Evolutionary conservation across 768 basidiomycete species (phyloP), one percentile per base, ranked within the genome.

Genomic region (Ramaria sp.): DNA sequence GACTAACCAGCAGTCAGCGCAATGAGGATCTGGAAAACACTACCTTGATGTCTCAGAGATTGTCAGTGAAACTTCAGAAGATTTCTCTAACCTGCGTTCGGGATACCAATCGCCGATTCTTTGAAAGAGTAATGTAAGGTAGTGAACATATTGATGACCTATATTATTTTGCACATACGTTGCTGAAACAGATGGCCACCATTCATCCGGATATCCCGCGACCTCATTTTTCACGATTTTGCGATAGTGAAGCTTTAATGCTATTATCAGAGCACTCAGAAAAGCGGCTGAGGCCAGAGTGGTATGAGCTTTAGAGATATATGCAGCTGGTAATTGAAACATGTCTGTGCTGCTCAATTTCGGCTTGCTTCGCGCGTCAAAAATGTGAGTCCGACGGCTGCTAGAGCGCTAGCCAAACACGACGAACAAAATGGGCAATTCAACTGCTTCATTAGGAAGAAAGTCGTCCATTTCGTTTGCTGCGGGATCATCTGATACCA

Each of bases 21-120:
- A 62, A 95, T 93, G 47, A 93, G 72, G 37, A 93, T 80, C 61
- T 95, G 92, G 63, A 92, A 94, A 41, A 90, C 67, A 59, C 82
- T 57, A 33, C 19, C 12, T 10, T 47, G n/a, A 11, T 12, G 54
- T 38, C 11, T 34, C 9, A 57, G 42, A 37, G 15, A 6, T 33
- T n/a, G 22, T 4, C 20, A 6, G 9, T 3, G 24, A 47, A 46
- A 17, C 6, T 38, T 22, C 17, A 27, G 3, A 13, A 17, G 53
- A 38, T 34, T 13, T 22, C 15, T 9, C 47, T 20, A 13, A 57
- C 55, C 55, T 89, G 42, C 88, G 75, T 61, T 93, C 88, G 37
- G 89, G 90, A 60, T 85, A 89, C 85, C 88, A 91, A 72, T 95
- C 91, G 2, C 92, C 91, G 54, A 93, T 88, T 6, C 89, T 92